Base-by-base conservation (phyloP, 2,329 filamentous ascomycete genomes). In the Fusarium caatingaense region DNA sequence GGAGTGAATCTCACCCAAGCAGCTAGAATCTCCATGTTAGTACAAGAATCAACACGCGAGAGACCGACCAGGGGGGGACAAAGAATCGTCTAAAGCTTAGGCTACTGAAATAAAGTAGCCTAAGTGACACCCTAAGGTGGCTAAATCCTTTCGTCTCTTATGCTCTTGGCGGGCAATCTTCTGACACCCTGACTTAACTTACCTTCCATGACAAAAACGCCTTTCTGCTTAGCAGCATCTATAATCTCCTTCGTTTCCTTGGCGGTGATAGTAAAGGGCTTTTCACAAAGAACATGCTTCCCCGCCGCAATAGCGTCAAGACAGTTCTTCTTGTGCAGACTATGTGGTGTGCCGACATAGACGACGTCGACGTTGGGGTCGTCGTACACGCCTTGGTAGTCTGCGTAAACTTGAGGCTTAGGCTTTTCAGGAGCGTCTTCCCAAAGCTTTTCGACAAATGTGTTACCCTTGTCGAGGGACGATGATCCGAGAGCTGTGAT, bases 231-330 rank as follows among this genome's bases (percentile, higher is more conserved):
- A 5, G 64, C 64, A 8, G 64, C 64, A 12, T 58, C 51, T 15
- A 54, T 44, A 12, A 67, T 45, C 8, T 64, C 64, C 5, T 32
- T 41, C 3, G 64, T 48, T 6, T 68, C 64, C 1, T 64, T 68
- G 5, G 54, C 57, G 6, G 53, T 68, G 3, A 68, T 54, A 5
- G 81, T 77, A 56, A 85, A 83, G 0, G 83, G 74, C 69, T 85
- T 85, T 66, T 85, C 83, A 57, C 83, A 84, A 0, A 85, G 74
- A 0, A 84, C 76, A 45, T 84, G 77, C 67, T 85, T 85, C 0
- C 82, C 81, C 1, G 76, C 77, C 2, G 67, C 73, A 45, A 84
- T 84, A 13, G 82, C 82, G 47, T 81, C 80, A 3, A 84, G 77
- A 37, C 79, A 81, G 56, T 82, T 81, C 41, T 79, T 77, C 55